These are phyloP conservation scores for Candida loeiensis DNA, from an alignment of 805 yeast genomes.

Conservation along the genomic window DNA sequence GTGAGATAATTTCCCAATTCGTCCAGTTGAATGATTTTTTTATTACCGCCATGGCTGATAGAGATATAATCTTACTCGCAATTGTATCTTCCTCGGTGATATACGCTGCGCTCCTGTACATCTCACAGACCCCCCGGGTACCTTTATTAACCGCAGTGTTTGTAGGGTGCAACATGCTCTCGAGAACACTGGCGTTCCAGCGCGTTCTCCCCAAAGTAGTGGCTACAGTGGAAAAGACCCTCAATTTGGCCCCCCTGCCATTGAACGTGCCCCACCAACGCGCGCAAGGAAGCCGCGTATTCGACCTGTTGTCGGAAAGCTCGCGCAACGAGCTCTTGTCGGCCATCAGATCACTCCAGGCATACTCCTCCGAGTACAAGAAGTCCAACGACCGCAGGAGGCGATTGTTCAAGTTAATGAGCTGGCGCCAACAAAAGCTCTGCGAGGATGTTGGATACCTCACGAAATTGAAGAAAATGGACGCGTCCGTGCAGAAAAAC, in stretches of 20 bases:
- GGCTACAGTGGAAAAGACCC: not conserved
- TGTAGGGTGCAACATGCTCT: constrained; percentile 31
- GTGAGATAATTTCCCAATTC: constrained; percentile 6
- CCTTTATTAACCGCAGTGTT: constrained; percentile 29
- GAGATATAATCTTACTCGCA: constrained; percentile 17
- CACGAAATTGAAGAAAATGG: constrained; percentile 48
- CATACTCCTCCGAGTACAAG: constrained; percentile 38
- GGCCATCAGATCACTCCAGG: constrained; percentile 47
- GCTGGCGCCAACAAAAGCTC: constrained; percentile 54
- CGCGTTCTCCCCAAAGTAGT: constrained; percentile 10
- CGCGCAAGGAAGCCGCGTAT: not conserved
- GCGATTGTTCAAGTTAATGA: constrained; percentile 43
- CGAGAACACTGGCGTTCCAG: constrained; percentile 24
- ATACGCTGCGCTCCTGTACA: constrained; percentile 18
- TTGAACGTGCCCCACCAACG: not conserved
- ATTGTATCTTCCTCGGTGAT: constrained; percentile 15
- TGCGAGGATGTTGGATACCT: constrained; percentile 53
- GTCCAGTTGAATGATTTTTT: constrained; percentile 8
- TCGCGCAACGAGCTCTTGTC: constrained; percentile 31
- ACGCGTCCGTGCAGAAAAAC: constrained; percentile 46
- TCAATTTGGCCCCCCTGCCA: too few relatives aligned
- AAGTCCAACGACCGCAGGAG: constrained; percentile 46
- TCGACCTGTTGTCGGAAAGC: constrained; percentile 15
- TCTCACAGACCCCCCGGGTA: constrained; percentile 20
- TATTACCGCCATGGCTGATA: constrained; percentile 5